A percentile compares a stretch with the other conserved stretches of the same genome.
Evolutionary conservation across 2,329 filamentous ascomycete genomes (phyloP).

Genomic region (Epicoccum nigrum): DNA sequence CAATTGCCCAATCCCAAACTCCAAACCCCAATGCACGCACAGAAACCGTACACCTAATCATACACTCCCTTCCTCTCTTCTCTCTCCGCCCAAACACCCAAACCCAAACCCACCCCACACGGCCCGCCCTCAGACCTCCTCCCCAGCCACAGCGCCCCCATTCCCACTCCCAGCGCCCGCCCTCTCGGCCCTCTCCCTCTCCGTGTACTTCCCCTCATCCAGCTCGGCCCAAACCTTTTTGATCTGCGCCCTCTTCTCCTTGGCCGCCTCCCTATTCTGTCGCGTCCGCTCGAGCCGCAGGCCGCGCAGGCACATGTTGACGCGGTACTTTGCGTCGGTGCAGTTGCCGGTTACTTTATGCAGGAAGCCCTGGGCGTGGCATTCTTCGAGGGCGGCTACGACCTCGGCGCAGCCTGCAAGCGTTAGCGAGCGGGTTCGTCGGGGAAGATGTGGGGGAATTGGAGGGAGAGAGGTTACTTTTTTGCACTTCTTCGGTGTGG

Average conservation of each 20-base stretch:
- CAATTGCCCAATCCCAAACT: background rate
- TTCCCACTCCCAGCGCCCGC: background rate
- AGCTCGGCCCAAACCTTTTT: constrained; percentile 81
- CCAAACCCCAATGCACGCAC: background rate
- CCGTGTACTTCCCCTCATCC: constrained; percentile 65
- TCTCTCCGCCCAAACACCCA: background rate
- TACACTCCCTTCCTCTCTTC: too few species aligned
- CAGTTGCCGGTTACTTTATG: constrained; percentile 91
- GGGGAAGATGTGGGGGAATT: constrained; percentile 3
- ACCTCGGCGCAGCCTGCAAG: constrained; percentile 85
- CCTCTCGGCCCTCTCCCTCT: background rate
- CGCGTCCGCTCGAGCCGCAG: constrained; percentile 80
- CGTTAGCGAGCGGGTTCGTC: background rate
- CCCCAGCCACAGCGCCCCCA: background rate
- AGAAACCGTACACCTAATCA: background rate
- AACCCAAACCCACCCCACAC: background rate
- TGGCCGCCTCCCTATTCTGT: constrained; percentile 73
- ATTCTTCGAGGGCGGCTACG: constrained; percentile 93
- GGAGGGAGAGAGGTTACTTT: constrained; percentile 63
- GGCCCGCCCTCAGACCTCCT: background rate
- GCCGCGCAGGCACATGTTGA: constrained; percentile 82
- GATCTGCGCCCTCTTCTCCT: constrained; percentile 72
- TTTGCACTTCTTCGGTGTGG: constrained; percentile 83
- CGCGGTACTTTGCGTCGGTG: constrained; percentile 81
- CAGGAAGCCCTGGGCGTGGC: constrained; percentile 89